Percentiles rank a stretch among this genome's conserved stretches.
Conservation (phyloP, 768 basidiomycete genomes). For the Phaffia tasmanica region DNA sequence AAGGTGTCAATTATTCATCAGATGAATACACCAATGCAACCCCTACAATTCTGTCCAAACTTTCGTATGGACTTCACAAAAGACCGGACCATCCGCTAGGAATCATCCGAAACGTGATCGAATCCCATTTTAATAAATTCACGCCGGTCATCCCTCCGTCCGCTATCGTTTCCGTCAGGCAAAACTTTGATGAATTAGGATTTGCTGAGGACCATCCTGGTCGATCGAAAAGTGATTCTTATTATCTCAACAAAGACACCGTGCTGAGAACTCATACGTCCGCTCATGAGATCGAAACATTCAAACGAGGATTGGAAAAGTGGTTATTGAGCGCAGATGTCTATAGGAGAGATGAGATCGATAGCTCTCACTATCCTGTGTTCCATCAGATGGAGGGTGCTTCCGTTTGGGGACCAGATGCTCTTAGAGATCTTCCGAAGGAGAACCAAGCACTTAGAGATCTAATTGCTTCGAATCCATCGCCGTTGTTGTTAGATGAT, state of each 20-base stretch:
- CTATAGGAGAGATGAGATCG: constrained; percentile 95
- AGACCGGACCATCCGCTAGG: constrained; percentile 70
- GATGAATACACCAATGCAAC: constrained; percentile 79
- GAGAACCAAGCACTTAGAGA: constrained; percentile 57
- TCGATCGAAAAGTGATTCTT: constrained; percentile 76
- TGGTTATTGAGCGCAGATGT: constrained; percentile 96
- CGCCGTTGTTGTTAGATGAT: constrained; percentile 69
- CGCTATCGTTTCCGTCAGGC: constrained; percentile 74
- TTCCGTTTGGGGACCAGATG: constrained; percentile 51
- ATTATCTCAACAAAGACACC: constrained; percentile 79
- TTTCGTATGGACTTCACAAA: constrained; percentile 62
- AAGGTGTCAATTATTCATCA: constrained; percentile 47
- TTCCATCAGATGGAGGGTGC: constrained; percentile 99
- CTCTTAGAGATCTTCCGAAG: constrained; percentile 51
- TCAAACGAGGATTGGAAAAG: constrained; percentile 53
- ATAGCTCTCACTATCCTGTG: constrained; percentile 88
- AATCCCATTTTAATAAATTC: constrained; percentile 65
- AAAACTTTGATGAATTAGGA: constrained; percentile 91
- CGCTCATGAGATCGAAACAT: constrained; percentile 94
- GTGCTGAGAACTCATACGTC: constrained; percentile 97
- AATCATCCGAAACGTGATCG: constrained; percentile 71
- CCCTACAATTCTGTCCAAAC: constrained; percentile 68
- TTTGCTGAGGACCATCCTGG: constrained; percentile 92
- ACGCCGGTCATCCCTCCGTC: constrained; percentile 52
- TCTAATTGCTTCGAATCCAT: constrained; percentile 46